Evolutionary conservation across 805 yeast species (phyloP), one percentile per base, ranked within the genome.

Genomic region (Saturnispora kantuleensis): DNA sequence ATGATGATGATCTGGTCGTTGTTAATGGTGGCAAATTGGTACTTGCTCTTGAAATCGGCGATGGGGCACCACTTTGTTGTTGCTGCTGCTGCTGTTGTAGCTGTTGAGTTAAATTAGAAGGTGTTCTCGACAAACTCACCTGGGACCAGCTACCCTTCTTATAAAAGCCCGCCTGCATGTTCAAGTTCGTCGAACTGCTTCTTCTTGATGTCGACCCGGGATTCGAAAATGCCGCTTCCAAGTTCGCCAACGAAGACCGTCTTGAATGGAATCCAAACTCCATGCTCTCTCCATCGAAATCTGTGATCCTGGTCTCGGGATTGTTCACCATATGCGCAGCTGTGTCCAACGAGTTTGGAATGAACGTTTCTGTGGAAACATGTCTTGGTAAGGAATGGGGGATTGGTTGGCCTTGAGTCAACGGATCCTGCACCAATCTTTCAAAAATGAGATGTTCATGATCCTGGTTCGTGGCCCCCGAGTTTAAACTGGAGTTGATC

Each of bases 381-480:
- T 63, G 67, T 41, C 65, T 51, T 29, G 67, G 67, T n/a, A 62
- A 46, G 5, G 60, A 55, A 39, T 50, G 42, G 2, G 58, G 57
- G n/a, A 56, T 46, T 2, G 61, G 56, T 49, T 56, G 59, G 37
- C 58, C 47, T 44, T 59, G 59, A 41, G 62, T 51, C 36, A 65
- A 52, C 8, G 77, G 77, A 49, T 79, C 84, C 56, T 80, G 83
- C 8, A 80, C 86, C 39, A 74, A 69, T 45, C 86, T 68, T 52
- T 80, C 88, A 56, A 77, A 83, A 55, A 81, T 81, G 56, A 73
- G 56, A 12, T 81, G 75, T 28, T 61, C 63, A 26, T 58, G 53
- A 18, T 21, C 26, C 26, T 21, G 26, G 26, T 55, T 50, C 37
- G 52, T 41, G 15, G 51, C 29, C 16, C 21, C 35, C 40, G 50